Base-by-base conservation (phyloP, 148 eudicot genomes). In the Amaranthus cruentus region DNA sequence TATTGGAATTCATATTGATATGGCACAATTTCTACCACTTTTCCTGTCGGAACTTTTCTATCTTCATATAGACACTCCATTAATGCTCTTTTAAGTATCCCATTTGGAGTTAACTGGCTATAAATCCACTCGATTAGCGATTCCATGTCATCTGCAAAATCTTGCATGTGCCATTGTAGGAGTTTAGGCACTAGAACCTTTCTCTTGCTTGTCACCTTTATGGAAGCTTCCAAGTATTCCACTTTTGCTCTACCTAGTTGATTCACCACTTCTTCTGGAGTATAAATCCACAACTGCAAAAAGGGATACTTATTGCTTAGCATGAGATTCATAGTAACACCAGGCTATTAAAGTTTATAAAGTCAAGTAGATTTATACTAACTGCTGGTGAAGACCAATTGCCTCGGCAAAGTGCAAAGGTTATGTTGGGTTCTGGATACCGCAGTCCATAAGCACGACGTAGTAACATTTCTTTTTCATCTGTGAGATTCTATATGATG, bases 371-470 rank as follows among this genome's bases (percentile, higher is more conserved):
- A 53, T 66, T 28, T 72, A 72, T n/a, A 78, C 96, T 87, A 83
- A 91, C 98, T 75, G 91, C 89, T 68, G 98, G 97, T 50, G 98
- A 94, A 56, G 98, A 91, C 93, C 97, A 85, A 66, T 86, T 91
- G 84, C 98, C 97, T 75, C 91, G 78, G 73, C 93, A 94, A 47
- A 94, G 95, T 71, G 97, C 95, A 74, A 94, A 94, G 73, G 90
- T 94, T 59, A 94, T 85, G 74, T 89, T 89, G 6, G 98, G 98
- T 82, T 94, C 98, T 68, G 98, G 98, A 75, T 89, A 94, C 18
- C 81, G 85, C 71, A 94, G 81, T 72, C 98, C 98, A 72, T 87
- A 91, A 49, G 88, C 85, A 59, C 81, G 90, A 14, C 96, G 85
- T 28, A 94, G 85, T 73, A 94, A 53, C 72, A 81, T 84, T 66